Base-by-base conservation (phyloP, 345 rosid genomes). In the Brassica napus region DNA sequence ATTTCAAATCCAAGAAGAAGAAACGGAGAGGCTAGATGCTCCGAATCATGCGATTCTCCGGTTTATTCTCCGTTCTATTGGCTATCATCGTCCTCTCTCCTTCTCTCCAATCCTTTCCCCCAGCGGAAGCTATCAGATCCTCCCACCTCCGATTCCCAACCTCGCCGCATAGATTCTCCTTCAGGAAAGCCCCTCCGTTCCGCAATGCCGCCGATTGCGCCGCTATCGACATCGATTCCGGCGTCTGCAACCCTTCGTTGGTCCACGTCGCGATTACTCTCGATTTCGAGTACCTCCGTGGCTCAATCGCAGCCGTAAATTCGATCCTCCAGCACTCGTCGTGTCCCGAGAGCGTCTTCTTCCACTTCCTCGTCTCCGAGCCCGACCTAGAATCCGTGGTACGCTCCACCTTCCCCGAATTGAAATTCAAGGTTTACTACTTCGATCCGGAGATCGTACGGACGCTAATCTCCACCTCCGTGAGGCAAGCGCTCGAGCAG, bases 281-380 rank as follows among this genome's bases (percentile, higher is more conserved):
- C 5, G 98, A 94, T 47, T 85, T 86, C 30, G 94, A 94, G 70
- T 94, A 92, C 69, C 89, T 94, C 10, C 94, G 98, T 1, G 98
- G 98, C 75, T 94, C 98, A n/a, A 80, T 94, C 80, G 98, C 98
- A 12, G 98, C 97, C 55, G 95, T 94, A 0, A 92, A 94, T 67
- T 94, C 98, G 26, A 86, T 94, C 70, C 79, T 94, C 44, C 97
- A 81, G 74, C 91, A 92, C 68, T 84, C 98, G 0, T 28, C 81
- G 47, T 92, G 98, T 73, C 97, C 98, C 0, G 97, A 89, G 88
- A 86, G 80, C 55, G 80, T 94, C 42, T 94, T 94, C 94, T 92
- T 94, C 77, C 98, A 94, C 65, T 91, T 94, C 82, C 71, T 94
- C 31, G 94, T 94, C 69, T 88, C 94, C 16, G 95, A 92, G 74